Evolutionary conservation across 2,329 filamentous ascomycete genomes (phyloP), one percentile per base, ranked within the genome.

Genomic region (Beauveria sp.): DNA sequence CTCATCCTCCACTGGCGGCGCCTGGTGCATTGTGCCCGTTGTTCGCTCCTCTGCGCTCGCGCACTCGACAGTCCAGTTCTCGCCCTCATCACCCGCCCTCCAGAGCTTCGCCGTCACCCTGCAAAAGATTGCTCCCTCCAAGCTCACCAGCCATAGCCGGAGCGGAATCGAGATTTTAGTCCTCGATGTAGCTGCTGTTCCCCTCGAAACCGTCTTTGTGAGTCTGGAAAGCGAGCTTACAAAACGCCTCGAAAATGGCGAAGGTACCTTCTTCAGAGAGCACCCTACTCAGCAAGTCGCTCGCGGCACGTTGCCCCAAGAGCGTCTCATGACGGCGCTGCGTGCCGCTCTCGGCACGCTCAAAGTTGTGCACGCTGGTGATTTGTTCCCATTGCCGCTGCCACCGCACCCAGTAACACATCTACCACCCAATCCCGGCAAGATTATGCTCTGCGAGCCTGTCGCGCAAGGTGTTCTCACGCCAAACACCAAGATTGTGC

Each of bases 361-460:
- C 22, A 85, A 84, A 62, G 82, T 99, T 20, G 85, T 97, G 14
- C 94, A 97, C 69, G 81, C 86, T 0, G 92, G 92, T 22, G 93
- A 97, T 72, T 73, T 93, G 55, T 87, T 89, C 64, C 82, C 84
- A 10, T 77, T 99, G 46, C 90, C 91, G 14, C 79, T 97, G 30
- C 85, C 89, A 9, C 84, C 91, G 2, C 92, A 97, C 73, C 89
- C 92, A 14, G 88, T 96, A 64, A 96, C 92, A 9, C 91, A 96
- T 73, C 84, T 90, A 20, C 86, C 90, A 26, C 84, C 91, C 16
- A 90, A 91, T 47, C 91, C 92, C 0, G 94, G 91, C 47, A 92
- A 89, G 74, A 90, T 97, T 63, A 86, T 90, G 53, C 85, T 96
- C n/a, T 97, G 92, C 71, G 94, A 99, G 72, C 94, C 94, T 9